Base-by-base conservation (phyloP, 805 yeast species). In the Teunomyces panamensis region DNA sequence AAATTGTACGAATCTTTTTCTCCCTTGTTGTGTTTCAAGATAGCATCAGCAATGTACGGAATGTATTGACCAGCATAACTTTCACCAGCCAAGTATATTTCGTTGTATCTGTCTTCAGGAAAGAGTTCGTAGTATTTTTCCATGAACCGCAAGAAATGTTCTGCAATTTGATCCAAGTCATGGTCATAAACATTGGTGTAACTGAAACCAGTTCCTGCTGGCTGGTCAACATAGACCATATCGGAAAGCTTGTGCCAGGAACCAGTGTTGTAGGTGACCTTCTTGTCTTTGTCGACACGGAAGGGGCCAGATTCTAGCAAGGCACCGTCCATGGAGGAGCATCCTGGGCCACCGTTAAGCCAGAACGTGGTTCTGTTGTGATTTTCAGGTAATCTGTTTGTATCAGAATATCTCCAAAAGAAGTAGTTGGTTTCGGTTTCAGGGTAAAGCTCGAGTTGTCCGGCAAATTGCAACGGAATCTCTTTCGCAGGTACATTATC, bases 341-440 rank as follows among this genome's bases (percentile, higher is more conserved):
- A 94, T 0, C 99, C 99, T 0, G 99, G 99, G 0, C 99, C 99
- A 34, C 99, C 99, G 64, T 94, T 94, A 17, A 94, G 75, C 98
- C 99, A 94, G 46, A 94, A 76, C 7, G 86, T 76, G 17, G 87
- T 74, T 52, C 75, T 75, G 54, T 75, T 69, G 34, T 56, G 55
- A 20, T 73, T 63, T 35, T 61, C 67, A 0, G 64, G 63, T 9
- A 56, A 47, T 44, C 64, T 62, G 30, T 62, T 46, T 9, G 49
- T 46, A 51, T 73, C 76, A n/a, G 49, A 68, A 46, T 83, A 84
- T 58, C 79, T 81, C 96, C 96, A 88, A 62, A 88, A 90, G 59
- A 86, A 90, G 57, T 87, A 76, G 56, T 79, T 75, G 28, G 85
- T 81, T 34, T 77, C 67, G 51, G 75, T 74, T 34, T 75, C 79